phyloP scores from a whole-genome alignment of 2,329 filamentous ascomycete genomes.

The Pseudovirgaria hyperparasitica region DNA sequence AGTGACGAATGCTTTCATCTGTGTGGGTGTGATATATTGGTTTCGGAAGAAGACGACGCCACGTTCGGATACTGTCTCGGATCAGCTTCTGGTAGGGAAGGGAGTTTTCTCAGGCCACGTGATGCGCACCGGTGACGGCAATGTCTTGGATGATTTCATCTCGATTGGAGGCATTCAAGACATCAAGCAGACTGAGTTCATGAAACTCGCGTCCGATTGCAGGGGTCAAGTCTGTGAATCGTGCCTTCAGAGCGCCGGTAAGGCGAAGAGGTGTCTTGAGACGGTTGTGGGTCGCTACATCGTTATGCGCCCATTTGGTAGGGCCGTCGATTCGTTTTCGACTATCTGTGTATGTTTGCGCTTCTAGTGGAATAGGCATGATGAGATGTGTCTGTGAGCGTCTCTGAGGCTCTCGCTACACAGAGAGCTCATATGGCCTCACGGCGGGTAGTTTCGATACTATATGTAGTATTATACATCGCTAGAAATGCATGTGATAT shows the following conservation, averaged over 20 bases:
- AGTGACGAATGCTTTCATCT: conserved; percentile 51
- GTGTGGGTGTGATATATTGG: conserved; percentile 47
- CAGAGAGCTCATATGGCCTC: too few relatives aligned
- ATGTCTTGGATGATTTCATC: conserved; percentile 27
- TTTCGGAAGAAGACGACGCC: conserved; percentile 60
- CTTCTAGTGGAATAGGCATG: too few relatives aligned
- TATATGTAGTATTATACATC: too few relatives aligned
- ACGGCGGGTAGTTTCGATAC: too few relatives aligned
- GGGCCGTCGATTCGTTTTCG: too few relatives aligned
- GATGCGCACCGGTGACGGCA: conserved; percentile 44
- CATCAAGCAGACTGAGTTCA: conserved; percentile 20
- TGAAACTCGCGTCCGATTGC: conserved; percentile 38
- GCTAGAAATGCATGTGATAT: too few relatives aligned
- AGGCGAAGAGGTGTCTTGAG: too few relatives aligned
- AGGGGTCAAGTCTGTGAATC: conserved; percentile 36
- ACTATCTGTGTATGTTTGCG: too few relatives aligned
- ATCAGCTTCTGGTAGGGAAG: conserved; percentile 1
- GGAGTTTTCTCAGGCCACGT: conserved; percentile 1
- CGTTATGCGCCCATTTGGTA: too few relatives aligned
- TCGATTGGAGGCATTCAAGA: conserved; percentile 20
- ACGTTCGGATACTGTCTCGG: conserved; percentile 46
- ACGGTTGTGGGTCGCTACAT: too few relatives aligned
- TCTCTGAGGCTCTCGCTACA: too few relatives aligned
- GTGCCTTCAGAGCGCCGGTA: background rate
- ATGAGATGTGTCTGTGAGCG: too few relatives aligned